Evolutionary conservation across 1,284 basidiomycete genomes (phyloP), one percentile per base, ranked within the genome.

Genomic region (Sanghuangporus baumii): DNA sequence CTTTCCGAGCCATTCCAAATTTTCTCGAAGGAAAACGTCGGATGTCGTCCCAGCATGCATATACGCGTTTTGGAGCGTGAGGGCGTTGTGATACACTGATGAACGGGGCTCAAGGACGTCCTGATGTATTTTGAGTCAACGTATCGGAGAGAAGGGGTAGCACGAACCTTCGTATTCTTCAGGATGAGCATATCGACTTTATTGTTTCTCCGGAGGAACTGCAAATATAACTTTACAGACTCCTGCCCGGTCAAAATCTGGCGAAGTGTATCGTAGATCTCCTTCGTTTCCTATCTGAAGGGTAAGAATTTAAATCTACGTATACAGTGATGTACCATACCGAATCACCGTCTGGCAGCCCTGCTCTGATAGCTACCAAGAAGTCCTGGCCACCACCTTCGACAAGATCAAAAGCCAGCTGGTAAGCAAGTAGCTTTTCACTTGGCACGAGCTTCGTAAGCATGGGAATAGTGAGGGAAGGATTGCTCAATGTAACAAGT

Each of bases 31-130:
- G 80, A 98, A 98, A 41, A 84, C 74, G 70, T 98, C 96, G 2
- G 94, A 95, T 0, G 94, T 94, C 1, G 96, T 98, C 54, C 96
- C 96, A 26, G 95, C 88, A 72, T 96, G 88, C 84, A 96, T 95
- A 73, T 95, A 98, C 1, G 96, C 94, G 73, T 98, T 97, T 73
- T 95, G 92, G 63, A 98, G 84, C 3, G 94, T 95, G 66, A 98
- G 84, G 8, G 96, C 94, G 6, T 92, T 94, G 76, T 98, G 96
- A 73, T 96, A 98, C 71, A 98, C 93, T 18, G 95, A 98, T 43
- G 93, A 95, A 47, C 95, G 89, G 46, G 93, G 84, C 71, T 98
- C 96, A n/a, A 98, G 80, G 1, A 87, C 86, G 59, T 97, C 93
- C 91, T 94, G 36, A 12, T 54, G n/a, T 67, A 38, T 20, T 40